Conservation (phyloP, 2,329 filamentous ascomycete genomes). For the Talaromyces sp. region DNA sequence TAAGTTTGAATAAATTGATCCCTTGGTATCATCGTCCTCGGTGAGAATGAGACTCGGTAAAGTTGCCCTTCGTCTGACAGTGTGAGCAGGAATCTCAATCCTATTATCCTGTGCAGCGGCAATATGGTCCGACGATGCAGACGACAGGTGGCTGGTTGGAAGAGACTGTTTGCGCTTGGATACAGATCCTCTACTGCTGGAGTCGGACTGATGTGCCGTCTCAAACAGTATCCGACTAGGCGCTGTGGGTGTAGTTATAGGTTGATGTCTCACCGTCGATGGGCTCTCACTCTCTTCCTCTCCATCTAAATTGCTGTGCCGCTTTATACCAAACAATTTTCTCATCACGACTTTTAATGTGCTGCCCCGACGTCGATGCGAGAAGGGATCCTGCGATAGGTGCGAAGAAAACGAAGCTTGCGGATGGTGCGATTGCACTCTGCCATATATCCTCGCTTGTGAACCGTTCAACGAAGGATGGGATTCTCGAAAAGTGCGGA, state of each 20-base stretch:
- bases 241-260: neutral
- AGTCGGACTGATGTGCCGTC: conserved; percentile 27
- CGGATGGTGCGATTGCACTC: conserved; percentile 23
- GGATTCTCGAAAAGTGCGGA: conserved; percentile 15
- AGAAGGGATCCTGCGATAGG: conserved; percentile 26
- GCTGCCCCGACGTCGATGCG: conserved; percentile 42
- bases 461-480: conserved; percentile 12
- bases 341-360: conserved; percentile 47
- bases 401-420: conserved; percentile 28
- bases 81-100: conserved; percentile 22
- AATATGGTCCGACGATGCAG: conserved; percentile 17
- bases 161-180: conserved; percentile 11
- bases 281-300: conserved; percentile 26
- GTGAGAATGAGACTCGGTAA: conserved; percentile 47
- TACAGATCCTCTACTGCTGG: conserved; percentile 17
- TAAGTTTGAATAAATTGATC: conserved; percentile 23
- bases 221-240: conserved; percentile 26
- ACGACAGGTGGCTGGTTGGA: conserved; percentile 15
- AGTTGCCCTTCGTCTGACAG: conserved; percentile 42
- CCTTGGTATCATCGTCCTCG: conserved; percentile 37
- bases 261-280: neutral
- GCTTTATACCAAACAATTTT: conserved; percentile 44
- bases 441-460: conserved; percentile 12
- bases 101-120: conserved; percentile 13
- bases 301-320: conserved; percentile 35